A percentile compares a stretch with the other conserved stretches of the same genome.
Evolutionary conservation across 768 basidiomycete genomes (phyloP).

Genomic region (Sarcodon aspratus): DNA sequence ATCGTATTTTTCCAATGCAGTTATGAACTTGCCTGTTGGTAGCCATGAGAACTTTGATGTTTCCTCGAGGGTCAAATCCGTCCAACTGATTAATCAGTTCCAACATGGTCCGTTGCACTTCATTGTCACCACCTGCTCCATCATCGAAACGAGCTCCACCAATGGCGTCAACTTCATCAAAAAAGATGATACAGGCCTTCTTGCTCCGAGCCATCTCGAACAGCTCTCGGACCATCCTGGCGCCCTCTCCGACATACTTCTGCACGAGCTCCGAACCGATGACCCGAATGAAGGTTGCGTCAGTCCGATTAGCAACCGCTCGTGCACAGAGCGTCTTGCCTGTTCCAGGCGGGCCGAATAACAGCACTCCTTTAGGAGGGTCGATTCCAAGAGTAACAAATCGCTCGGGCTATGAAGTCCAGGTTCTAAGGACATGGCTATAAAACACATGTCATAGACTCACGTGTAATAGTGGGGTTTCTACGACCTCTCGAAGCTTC

Average conservation of each 20-base stretch:
- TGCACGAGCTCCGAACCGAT: constrained; percentile 99
- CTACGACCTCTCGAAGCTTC: constrained; percentile 96
- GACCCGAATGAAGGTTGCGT: constrained; percentile 98
- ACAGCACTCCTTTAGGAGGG: constrained; percentile 94
- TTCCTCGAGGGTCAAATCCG: constrained; percentile 97
- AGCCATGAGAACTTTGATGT: constrained; percentile 99
- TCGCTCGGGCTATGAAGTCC: constrained; percentile 72
- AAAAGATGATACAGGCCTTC: constrained; percentile 99
- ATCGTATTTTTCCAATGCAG: background rate
- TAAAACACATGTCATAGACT: constrained; percentile 12
- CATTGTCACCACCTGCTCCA: constrained; percentile 97
- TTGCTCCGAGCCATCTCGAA: constrained; percentile 99
- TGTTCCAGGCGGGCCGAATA: constrained; percentile 95
- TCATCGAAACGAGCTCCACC: constrained; percentile 98
- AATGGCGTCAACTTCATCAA: constrained; percentile 97
- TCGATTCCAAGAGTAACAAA: constrained; percentile 98
- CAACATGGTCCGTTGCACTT: constrained; percentile 98
- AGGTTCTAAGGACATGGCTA: background rate
- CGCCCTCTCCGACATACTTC: constrained; percentile 99
- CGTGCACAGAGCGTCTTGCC: constrained; percentile 98
- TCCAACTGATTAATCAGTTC: constrained; percentile 98
- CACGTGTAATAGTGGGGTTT: constrained; percentile 89
- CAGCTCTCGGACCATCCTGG: constrained; percentile 95
- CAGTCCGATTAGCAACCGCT: constrained; percentile 96
- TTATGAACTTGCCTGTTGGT: constrained; percentile 71